A percentile compares a stretch with the other conserved stretches of the same genome.
Evolutionary conservation across 2,329 filamentous ascomycete genomes (phyloP).

Genomic region (Rutstroemia sydowiana): DNA sequence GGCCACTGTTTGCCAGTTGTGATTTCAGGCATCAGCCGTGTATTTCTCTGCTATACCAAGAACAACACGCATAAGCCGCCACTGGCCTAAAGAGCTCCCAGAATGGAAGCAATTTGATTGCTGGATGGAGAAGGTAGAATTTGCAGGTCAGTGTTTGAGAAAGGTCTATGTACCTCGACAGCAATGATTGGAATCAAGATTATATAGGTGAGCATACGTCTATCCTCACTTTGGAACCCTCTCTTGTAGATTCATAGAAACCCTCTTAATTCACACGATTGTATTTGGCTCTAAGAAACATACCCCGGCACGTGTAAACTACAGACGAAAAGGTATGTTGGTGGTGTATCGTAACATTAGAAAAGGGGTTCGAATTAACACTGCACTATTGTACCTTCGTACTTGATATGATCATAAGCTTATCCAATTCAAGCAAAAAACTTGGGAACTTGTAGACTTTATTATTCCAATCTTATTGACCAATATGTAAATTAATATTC

Average conservation of each 20-base stretch:
- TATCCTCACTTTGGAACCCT: not conserved
- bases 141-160: slow-evolving; percentile 1
- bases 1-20: not conserved
- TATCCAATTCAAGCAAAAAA: too few relatives aligned
- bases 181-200: slow-evolving; percentile 5
- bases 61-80: too few relatives aligned
- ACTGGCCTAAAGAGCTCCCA: not conserved
- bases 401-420: too few relatives aligned
- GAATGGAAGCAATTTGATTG: slow-evolving; percentile 5
- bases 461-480: too few relatives aligned
- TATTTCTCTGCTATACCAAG: not conserved
- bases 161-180: slow-evolving; percentile 5
- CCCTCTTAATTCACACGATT: not conserved
- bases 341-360: not conserved
- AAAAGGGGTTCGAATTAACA: not conserved
- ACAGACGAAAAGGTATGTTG: not conserved
- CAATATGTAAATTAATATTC: too few relatives aligned
- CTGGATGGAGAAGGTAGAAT: slow-evolving; percentile 7
- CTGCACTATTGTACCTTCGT: too few relatives aligned
- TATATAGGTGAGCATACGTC: slow-evolving; percentile 1
- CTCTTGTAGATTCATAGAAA: not conserved
- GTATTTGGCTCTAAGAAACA: slow-evolving; percentile 3
- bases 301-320: slow-evolving; percentile 1
- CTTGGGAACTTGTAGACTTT: too few relatives aligned
- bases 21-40: not conserved